A percentile compares a stretch with the other conserved stretches of the same genome.
phyloP scores from a whole-genome alignment of 2,329 filamentous ascomycete genomes.

The Penicillium sp. region DNA sequence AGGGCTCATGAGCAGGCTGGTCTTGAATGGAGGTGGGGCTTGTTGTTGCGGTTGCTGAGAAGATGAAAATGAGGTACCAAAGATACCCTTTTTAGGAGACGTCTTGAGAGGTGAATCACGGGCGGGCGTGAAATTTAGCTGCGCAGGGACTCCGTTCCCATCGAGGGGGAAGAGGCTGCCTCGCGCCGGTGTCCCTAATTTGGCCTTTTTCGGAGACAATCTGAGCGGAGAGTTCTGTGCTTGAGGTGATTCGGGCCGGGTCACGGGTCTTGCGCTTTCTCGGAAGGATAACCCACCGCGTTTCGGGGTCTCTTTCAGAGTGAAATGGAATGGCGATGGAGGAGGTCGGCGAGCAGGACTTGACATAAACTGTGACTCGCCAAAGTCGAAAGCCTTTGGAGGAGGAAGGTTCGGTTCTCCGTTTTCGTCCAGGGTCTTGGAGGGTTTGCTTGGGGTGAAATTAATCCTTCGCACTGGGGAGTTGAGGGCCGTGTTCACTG shows the following conservation, averaged over 20 bases:
- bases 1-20: slow-evolving; percentile 47
- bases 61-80: slow-evolving; percentile 41
- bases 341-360: slow-evolving; percentile 53
- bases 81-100: slow-evolving; percentile 32
- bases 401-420: slow-evolving; percentile 35
- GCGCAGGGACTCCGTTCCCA: slow-evolving; percentile 14
- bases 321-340: slow-evolving; percentile 50
- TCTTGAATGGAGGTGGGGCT: slow-evolving; percentile 41
- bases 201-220: slow-evolving; percentile 48
- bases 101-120: slow-evolving; percentile 29
- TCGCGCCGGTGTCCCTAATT: slow-evolving; percentile 25
- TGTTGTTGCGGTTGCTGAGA: slow-evolving; percentile 39
- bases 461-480: slow-evolving; percentile 42
- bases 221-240: slow-evolving; percentile 46
- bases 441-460: slow-evolving; percentile 33
- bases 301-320: slow-evolving; percentile 47
- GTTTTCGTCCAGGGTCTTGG: slow-evolving; percentile 38
- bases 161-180: slow-evolving; percentile 19
- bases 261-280: slow-evolving; percentile 26
- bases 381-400: slow-evolving; percentile 36
- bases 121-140: slow-evolving; percentile 26
- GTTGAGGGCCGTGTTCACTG: slow-evolving; percentile 36
- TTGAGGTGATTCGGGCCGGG: slow-evolving; percentile 35
- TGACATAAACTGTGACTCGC: slow-evolving; percentile 42
- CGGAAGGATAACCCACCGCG: slow-evolving; percentile 35